Percentiles rank a stretch among this genome's conserved stretches.
Evolutionary conservation across 164 flowering plant species (phyloP).

Genomic region (Magnolia kwangsiensis): DNA sequence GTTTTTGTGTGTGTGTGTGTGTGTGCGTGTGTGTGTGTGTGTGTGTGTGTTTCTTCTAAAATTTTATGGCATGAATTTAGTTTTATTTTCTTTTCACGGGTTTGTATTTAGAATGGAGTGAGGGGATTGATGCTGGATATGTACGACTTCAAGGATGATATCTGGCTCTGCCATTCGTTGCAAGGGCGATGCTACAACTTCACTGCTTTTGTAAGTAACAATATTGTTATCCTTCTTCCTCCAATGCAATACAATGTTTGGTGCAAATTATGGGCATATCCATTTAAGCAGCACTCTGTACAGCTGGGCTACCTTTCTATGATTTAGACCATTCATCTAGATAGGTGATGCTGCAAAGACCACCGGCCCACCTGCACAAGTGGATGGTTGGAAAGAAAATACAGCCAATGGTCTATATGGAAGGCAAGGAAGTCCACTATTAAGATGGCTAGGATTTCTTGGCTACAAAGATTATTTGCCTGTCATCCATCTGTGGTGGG

Average conservation of each 20-base stretch:
- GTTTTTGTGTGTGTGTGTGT: too few species aligned
- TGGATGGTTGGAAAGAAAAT: not conserved
- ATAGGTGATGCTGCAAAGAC: too few species aligned
- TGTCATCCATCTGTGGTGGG: not conserved
- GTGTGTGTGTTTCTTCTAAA: too few species aligned
- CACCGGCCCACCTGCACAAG: not conserved
- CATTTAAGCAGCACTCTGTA: not conserved
- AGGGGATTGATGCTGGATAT: slow-evolving; percentile 98
- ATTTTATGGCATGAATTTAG: not conserved
- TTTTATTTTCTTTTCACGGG: slow-evolving; percentile 8
- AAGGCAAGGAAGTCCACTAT: not conserved
- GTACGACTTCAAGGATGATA: slow-evolving; percentile 85
- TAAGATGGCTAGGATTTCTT: not conserved
- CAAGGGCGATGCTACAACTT: slow-evolving; percentile 86
- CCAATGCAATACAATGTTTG: not conserved
- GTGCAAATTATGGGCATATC: not conserved
- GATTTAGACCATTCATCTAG: not conserved
- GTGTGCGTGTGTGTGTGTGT: too few species aligned
- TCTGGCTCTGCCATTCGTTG: slow-evolving; percentile 99
- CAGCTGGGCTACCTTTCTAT: not conserved
- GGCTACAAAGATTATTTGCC: not conserved
- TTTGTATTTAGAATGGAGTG: slow-evolving; percentile 76
- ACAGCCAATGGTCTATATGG: not conserved
- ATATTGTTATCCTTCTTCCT: not conserved
- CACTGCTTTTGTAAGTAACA: slow-evolving; percentile 86